Percentiles rank a stretch among this genome's conserved stretches.
Evolutionary conservation across 2,329 filamentous ascomycete genomes (phyloP).

Genomic region (Nemania sp.): DNA sequence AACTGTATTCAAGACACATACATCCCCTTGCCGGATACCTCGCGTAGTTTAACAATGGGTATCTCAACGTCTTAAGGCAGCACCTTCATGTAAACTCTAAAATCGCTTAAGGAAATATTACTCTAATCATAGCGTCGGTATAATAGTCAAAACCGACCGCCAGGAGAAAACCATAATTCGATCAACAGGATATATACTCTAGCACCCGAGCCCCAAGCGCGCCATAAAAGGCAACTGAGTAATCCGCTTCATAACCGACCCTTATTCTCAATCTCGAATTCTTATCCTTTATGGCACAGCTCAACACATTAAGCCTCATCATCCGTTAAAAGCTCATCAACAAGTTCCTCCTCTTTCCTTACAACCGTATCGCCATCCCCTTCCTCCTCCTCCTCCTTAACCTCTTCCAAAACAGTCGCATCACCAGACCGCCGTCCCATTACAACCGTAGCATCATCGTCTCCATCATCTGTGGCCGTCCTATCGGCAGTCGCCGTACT

Average conservation of each 20-base stretch:
- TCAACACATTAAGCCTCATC: slow-evolving; percentile 31
- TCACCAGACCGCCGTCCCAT: slow-evolving; percentile 20
- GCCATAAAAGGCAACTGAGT: neutral
- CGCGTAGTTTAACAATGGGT: too few species aligned
- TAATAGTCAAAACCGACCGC: neutral
- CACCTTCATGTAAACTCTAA: too few species aligned
- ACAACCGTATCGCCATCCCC: slow-evolving; percentile 34
- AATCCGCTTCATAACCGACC: neutral
- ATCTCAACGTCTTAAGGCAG: too few species aligned
- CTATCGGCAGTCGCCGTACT: slow-evolving; percentile 19
- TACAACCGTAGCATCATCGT: slow-evolving; percentile 30
- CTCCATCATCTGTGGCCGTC: slow-evolving; percentile 24
- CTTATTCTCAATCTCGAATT: slow-evolving; percentile 5
- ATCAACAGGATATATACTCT: neutral
- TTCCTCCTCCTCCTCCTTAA: slow-evolving; percentile 36
- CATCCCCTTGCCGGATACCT: too few species aligned
- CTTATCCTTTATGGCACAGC: neutral
- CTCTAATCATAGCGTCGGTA: too few species aligned
- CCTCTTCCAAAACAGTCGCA: slow-evolving; percentile 33
- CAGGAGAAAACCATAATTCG: neutral
- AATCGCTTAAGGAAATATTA: too few species aligned
- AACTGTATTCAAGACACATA: too few species aligned
- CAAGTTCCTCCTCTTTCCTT: slow-evolving; percentile 22
- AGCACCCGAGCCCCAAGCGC: neutral
- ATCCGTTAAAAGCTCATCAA: slow-evolving; percentile 39